Base-by-base conservation (phyloP, 208 protist genomes). In the Leptomonas pyrrhocoris region DNA sequence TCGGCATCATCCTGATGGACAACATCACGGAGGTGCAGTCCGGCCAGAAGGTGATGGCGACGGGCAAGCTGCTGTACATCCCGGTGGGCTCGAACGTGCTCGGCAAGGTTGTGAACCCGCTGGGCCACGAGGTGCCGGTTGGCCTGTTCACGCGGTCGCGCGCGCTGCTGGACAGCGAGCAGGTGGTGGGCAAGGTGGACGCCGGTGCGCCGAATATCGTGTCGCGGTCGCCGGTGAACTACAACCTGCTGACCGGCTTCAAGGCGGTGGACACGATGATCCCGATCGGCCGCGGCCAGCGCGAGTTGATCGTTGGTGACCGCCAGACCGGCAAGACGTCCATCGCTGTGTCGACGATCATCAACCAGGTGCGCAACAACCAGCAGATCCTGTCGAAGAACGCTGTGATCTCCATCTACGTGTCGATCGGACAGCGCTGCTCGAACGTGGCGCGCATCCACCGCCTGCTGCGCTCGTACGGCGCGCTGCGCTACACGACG, bases 291-390 rank as follows among this genome's bases (percentile, higher is more conserved):
- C 92, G 95, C 73, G 95, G 94, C 34, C 94, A 98, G 86, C 92
- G 94, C 77, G 93, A 98, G 88, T 74, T 98, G 58, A 98, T 98
- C 73, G 93, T 98, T 56, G 94, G 94, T 58, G 94, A 98, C 83
- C 91, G 94, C 63, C 94, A 98, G 81, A 97, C 93, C 23, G 94
- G 94, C 43, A 97, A 98, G 81, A 98, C 94, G 30, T 94, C 94
- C 64, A 91, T 98, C 80, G 94, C 94, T 43, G 81, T 98, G 31
- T 95, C 94, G 65, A 89, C 93, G 60, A 96, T 98, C 71, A 92
- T 98, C 75, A 98, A 98, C 83, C 94, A 98, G 84, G 89, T 94
- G 58, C 80, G 82, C 58, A 83, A 86, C 61, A 98, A 98, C 85
- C 85, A 96, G 69, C 80, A 88, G 72, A 89, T 87, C 62, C 80